phyloP scores from a whole-genome alignment of 768 basidiomycete genomes.

The Pisolithus microcarpus region DNA sequence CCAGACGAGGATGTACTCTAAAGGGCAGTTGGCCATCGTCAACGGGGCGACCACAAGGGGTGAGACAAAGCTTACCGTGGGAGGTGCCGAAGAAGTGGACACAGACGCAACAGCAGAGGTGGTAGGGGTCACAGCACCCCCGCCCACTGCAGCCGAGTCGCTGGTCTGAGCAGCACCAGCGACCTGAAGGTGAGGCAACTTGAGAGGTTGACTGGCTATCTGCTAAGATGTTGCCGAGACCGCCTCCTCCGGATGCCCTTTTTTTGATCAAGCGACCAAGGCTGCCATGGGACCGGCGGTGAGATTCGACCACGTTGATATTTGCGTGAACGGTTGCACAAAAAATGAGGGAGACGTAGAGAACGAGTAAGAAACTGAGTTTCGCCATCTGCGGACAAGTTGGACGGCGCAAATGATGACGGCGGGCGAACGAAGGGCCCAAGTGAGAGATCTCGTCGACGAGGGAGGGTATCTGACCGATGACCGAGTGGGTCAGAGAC shows the following conservation, averaged over 20 bases:
- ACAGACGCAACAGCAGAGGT: conserved; percentile 7
- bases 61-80: conserved; percentile 7
- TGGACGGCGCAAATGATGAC: conserved; percentile 2
- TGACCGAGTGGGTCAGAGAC: not conserved
- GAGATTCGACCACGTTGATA: conserved; percentile 36
- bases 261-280: conserved; percentile 66
- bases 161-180: conserved; percentile 21
- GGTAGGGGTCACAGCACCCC: conserved; percentile 2
- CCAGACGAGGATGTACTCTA: conserved; percentile 11
- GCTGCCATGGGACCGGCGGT: conserved; percentile 49
- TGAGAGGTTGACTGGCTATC: conserved; percentile 3
- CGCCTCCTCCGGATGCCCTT: conserved; percentile 33
- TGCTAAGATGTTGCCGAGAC: not conserved
- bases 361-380: conserved; percentile 56
- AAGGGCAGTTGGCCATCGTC: conserved; percentile 1
- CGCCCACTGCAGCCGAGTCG: not conserved
- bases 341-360: conserved; percentile 50
- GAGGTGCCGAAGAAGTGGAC: conserved; percentile 11
- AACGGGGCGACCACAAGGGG: not conserved
- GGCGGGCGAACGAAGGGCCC: conserved; percentile 1
- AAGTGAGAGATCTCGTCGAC: too few species aligned
- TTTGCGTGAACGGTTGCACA: conserved; percentile 39
- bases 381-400: conserved; percentile 39
- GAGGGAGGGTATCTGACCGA: not conserved
- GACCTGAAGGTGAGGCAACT: not conserved